Percentiles rank a stretch among this genome's conserved stretches.
phyloP scores from a whole-genome alignment of 306 rosid genomes.

The Quillaja saponaria region DNA sequence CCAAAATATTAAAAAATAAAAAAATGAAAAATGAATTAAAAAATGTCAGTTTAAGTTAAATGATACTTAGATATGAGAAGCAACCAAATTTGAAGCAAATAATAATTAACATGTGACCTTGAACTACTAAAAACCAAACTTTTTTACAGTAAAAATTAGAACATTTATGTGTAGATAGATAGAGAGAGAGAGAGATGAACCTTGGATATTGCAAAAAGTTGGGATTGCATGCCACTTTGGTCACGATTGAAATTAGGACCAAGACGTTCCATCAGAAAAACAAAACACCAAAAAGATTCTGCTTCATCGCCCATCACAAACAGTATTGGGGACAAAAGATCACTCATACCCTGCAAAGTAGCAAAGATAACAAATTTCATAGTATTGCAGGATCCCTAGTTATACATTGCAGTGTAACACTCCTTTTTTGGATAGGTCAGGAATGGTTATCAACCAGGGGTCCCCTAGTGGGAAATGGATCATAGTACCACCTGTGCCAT shows the following conservation, averaged over 20 bases:
- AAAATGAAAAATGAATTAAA: too few relatives aligned
- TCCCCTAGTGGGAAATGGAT: too few relatives aligned
- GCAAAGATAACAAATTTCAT: conserved; percentile 19
- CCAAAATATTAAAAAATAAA: too few relatives aligned
- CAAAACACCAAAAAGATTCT: conserved; percentile 97
- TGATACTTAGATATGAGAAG: conserved; percentile 1
- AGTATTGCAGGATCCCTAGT: neutral
- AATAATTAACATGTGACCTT: neutral
- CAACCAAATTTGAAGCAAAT: conserved; percentile 2
- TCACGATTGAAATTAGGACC: conserved; percentile 99
- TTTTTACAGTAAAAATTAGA: neutral
- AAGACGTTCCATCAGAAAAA: conserved; percentile 85
- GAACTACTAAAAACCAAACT: too few relatives aligned
- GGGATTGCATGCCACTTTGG: conserved; percentile 99
- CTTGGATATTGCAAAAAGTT: conserved; percentile 97
- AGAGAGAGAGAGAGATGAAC: conserved; percentile 43
- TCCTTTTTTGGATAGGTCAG: too few relatives aligned
- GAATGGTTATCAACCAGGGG: too few relatives aligned
- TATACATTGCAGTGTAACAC: neutral
- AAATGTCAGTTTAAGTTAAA: neutral
- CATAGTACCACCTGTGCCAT: too few relatives aligned
- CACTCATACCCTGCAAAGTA: conserved; percentile 88
- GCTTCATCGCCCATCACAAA: conserved; percentile 87
- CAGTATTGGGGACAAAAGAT: conserved; percentile 90
- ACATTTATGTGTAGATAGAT: neutral